Evolutionary conservation across 805 yeast species (phyloP).

Genomic region (Pichia nakasei): DNA sequence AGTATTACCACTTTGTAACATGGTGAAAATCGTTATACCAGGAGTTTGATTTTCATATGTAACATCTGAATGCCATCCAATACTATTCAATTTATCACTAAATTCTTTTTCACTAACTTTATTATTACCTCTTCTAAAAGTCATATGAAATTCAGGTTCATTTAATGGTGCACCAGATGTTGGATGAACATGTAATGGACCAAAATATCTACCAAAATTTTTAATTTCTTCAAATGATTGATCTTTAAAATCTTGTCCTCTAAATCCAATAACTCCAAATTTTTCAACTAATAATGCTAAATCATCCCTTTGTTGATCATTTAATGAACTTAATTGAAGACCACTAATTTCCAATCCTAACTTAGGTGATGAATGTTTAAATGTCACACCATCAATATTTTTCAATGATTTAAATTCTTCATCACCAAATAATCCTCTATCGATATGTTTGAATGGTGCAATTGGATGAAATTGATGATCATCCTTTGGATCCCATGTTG

Average conservation of each 20-base stretch:
- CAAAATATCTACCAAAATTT: constrained; percentile 55
- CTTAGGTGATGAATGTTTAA: constrained; percentile 50
- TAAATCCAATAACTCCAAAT: constrained; percentile 58
- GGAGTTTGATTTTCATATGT: constrained; percentile 70
- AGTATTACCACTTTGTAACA: constrained; percentile 46
- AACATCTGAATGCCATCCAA: constrained; percentile 66
- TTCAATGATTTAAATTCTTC: constrained; percentile 43
- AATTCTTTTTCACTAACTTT: constrained; percentile 31
- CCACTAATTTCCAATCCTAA: constrained; percentile 59
- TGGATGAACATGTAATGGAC: constrained; percentile 67
- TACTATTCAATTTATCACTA: constrained; percentile 28
- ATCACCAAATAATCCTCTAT: constrained; percentile 56
- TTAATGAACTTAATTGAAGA: constrained; percentile 47
- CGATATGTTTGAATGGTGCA: constrained; percentile 46
- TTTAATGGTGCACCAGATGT: constrained; percentile 62
- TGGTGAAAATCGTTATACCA: constrained; percentile 57
- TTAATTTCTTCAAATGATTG: constrained; percentile 40
- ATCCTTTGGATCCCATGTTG: constrained; percentile 13
- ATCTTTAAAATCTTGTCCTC: constrained; percentile 56
- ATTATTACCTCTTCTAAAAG: constrained; percentile 41
- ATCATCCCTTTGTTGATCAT: constrained; percentile 52
- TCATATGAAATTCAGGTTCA: constrained; percentile 53
- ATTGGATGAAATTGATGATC: constrained; percentile 26
- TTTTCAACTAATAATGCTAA: constrained; percentile 60
- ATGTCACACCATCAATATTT: constrained; percentile 18